These are phyloP conservation scores for Somion occarium DNA, from an alignment of 1,284 basidiomycete genomes.

Conservation along the genomic window DNA sequence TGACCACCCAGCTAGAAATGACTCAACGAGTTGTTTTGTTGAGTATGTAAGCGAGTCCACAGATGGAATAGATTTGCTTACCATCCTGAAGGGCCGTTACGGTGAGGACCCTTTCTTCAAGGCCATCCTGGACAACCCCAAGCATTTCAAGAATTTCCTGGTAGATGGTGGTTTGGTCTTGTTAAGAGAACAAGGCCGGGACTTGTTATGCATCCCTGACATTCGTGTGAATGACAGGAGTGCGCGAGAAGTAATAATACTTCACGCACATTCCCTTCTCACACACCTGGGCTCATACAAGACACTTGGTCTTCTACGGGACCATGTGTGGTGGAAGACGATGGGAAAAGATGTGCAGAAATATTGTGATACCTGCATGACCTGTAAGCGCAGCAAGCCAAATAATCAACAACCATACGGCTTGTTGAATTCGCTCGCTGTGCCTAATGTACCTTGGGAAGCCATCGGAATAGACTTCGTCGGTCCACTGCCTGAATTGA, in stretches of 20 bases:
- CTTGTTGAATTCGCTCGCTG: constrained; percentile 18
- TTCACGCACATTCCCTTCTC: constrained; percentile 25
- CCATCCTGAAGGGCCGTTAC: constrained; percentile 9
- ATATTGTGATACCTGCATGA: constrained; percentile 23
- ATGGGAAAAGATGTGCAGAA: constrained; percentile 19
- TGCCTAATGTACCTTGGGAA: constrained; percentile 18
- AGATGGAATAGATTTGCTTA: constrained; percentile 6
- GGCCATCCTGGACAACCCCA: constrained; percentile 10
- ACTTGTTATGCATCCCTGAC: constrained; percentile 24
- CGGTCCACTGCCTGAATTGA: constrained; percentile 8
- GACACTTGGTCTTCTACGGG: constrained; percentile 20
- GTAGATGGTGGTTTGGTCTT: constrained; percentile 17
- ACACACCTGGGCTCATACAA: constrained; percentile 25
- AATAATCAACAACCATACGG: constrained; percentile 21
- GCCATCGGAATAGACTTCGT: constrained; percentile 21
- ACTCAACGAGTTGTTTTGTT: not conserved
- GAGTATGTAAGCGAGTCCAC: not conserved
- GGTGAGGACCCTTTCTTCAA: constrained; percentile 14
- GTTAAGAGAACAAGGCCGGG: constrained; percentile 3
- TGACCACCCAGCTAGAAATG: not conserved
- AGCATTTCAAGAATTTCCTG: constrained; percentile 17
- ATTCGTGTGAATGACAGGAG: constrained; percentile 14
- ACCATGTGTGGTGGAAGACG: constrained; percentile 28
- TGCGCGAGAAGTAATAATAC: constrained; percentile 23
- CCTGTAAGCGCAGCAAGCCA: constrained; percentile 23